Conservation (phyloP, 495 filamentous ascomycete species). For the Penicillium silybi region DNA sequence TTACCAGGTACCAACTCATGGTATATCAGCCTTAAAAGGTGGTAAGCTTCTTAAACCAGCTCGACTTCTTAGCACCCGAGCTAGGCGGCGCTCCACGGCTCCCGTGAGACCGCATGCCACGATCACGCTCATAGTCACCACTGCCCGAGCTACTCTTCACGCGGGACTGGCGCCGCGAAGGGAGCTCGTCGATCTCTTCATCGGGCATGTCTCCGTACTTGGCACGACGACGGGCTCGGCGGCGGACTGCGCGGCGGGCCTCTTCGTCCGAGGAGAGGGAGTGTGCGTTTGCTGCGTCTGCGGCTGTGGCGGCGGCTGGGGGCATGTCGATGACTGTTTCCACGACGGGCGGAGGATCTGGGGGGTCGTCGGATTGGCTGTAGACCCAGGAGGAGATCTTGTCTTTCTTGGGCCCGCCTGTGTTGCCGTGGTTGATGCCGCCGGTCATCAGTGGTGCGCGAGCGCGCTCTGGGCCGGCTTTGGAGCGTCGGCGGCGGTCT, state of each 20-base stretch:
- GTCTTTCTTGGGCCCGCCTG: constrained; percentile 32
- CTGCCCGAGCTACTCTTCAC: constrained; percentile 41
- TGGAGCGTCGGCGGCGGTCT: constrained; percentile 31
- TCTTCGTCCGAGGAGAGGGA: constrained; percentile 43
- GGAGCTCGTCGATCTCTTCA: constrained; percentile 38
- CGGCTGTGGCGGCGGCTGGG: constrained; percentile 29
- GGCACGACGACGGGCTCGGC: constrained; percentile 34
- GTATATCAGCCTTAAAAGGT: constrained; percentile 19
- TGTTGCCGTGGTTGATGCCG: constrained; percentile 16
- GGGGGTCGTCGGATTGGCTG: constrained; percentile 51
- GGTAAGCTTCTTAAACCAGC: constrained; percentile 49
- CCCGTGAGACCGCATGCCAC: constrained; percentile 34
- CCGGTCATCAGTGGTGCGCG: constrained; percentile 27
- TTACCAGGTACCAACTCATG: neutral
- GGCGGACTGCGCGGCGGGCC: constrained; percentile 34
- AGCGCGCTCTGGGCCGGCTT: constrained; percentile 13
- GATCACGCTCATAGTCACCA: constrained; percentile 42
- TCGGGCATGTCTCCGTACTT: constrained; percentile 39
- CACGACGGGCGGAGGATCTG: constrained; percentile 54
- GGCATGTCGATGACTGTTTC: constrained; percentile 52
- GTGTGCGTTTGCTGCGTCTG: constrained; percentile 20
- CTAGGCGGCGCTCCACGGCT: constrained; percentile 22
- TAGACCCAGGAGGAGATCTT: constrained; percentile 62
- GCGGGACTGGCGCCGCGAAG: constrained; percentile 29
- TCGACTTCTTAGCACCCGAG: constrained; percentile 37